phyloP scores from a whole-genome alignment of 2,329 filamentous ascomycete genomes.

The Fusarium compactum region DNA sequence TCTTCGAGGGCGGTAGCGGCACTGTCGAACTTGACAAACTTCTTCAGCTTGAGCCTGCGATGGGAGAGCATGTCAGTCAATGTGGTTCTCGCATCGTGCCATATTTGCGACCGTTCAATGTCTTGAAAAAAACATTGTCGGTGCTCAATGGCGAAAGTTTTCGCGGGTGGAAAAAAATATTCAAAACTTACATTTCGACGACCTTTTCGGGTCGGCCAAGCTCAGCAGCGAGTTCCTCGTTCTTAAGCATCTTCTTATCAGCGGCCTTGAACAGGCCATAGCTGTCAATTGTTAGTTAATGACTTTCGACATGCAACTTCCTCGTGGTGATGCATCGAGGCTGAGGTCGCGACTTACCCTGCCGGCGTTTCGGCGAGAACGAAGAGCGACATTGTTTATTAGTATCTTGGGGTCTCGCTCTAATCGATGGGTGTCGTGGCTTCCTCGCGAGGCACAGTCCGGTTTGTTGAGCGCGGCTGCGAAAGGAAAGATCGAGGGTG shows the following conservation, averaged over 20 bases:
- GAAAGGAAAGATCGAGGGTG: constrained; percentile 51
- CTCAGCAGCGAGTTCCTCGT: constrained; percentile 81
- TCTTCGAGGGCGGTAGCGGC: constrained; percentile 91
- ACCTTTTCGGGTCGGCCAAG: constrained; percentile 85
- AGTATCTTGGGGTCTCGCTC: constrained; percentile 49
- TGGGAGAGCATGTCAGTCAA: constrained; percentile 13
- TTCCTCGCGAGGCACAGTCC: constrained; percentile 55
- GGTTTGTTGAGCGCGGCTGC: constrained; percentile 52
- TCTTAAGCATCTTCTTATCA: constrained; percentile 97
- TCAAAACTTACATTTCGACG: constrained; percentile 78
- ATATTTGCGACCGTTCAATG: constrained; percentile 18
- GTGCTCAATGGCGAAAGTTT: constrained; percentile 5
- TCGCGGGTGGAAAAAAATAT: constrained; percentile 17
- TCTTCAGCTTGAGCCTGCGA: constrained; percentile 88
- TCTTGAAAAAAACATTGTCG: constrained; percentile 15
- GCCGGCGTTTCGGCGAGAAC: constrained; percentile 95
- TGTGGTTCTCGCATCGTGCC: not conserved
- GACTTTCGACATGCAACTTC: constrained; percentile 16
- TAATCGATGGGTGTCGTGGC: constrained; percentile 49
- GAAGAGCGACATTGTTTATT: constrained; percentile 82
- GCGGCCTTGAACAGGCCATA: constrained; percentile 98
- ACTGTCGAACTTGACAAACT: constrained; percentile 97
- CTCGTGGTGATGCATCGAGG: constrained; percentile 19
- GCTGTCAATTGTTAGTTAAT: constrained; percentile 63
- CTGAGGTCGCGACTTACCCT: constrained; percentile 63